phyloP scores from a whole-genome alignment of 1,284 basidiomycete genomes.

The Jaminaea rosea region DNA sequence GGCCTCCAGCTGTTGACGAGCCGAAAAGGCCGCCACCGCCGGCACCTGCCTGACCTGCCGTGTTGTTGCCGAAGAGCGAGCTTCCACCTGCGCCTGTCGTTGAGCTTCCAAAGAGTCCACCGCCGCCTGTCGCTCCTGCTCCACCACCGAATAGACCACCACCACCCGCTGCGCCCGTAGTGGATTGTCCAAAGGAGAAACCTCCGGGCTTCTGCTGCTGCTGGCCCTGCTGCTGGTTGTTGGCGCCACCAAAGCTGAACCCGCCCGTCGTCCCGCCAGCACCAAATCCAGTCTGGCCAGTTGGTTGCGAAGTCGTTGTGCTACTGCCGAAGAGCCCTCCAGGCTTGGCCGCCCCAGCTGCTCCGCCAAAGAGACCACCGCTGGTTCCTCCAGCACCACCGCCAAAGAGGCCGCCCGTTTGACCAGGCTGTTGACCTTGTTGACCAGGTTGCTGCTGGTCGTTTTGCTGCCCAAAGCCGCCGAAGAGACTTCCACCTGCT shows the following conservation, averaged over 20 bases:
- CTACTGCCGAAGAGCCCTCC: constrained; percentile 46
- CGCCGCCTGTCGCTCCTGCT: constrained; percentile 28
- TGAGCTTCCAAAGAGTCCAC: constrained; percentile 52
- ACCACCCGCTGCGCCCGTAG: constrained; percentile 10
- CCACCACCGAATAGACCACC: constrained; percentile 34
- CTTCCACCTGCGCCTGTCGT: too few species aligned
- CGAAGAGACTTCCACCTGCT: constrained; percentile 17
- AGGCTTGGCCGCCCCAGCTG: constrained; percentile 35
- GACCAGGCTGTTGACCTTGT: constrained; percentile 14
- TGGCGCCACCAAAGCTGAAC: constrained; percentile 23
- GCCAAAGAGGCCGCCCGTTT: constrained; percentile 22
- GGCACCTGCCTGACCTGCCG: too few species aligned
- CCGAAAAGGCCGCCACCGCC: constrained; percentile 8
- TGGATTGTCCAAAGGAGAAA: constrained; percentile 24
- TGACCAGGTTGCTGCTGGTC: constrained; percentile 18
- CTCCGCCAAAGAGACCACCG: constrained; percentile 35
- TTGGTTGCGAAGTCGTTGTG: constrained; percentile 13
- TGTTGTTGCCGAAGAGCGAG: too few species aligned
- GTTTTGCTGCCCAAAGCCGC: constrained; percentile 23
- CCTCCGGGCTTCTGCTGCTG: constrained; percentile 13
- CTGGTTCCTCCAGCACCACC: background rate
- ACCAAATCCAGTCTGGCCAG: constrained; percentile 8
- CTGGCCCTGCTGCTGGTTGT: constrained; percentile 11
- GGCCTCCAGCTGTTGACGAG: constrained; percentile 1
- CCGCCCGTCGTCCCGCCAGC: constrained; percentile 13